These are phyloP conservation scores for Linnemannia elongata DNA, from an alignment of 192 early-diverging fungal species.

Conservation along the genomic window DNA sequence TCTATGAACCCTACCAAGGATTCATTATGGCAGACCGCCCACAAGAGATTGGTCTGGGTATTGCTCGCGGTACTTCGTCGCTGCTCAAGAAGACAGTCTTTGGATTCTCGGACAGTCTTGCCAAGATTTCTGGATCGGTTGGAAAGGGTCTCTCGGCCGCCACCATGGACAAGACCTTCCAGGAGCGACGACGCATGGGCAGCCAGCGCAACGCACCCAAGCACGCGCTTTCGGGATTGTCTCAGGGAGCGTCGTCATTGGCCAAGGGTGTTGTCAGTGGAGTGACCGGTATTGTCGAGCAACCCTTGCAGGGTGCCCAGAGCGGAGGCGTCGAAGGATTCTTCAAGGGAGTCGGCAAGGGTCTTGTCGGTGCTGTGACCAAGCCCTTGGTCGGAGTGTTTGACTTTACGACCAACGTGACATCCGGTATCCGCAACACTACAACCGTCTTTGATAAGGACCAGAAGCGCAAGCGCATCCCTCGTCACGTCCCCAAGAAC, in stretches of 20 bases:
- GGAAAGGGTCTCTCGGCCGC: conserved; percentile 97
- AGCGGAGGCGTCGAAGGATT: conserved; percentile 94
- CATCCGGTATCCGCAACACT: conserved; percentile 91
- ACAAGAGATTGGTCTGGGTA: conserved; percentile 93
- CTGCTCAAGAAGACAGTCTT: conserved; percentile 95
- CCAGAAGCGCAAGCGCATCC: conserved; percentile 87
- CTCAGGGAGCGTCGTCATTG: conserved; percentile 88
- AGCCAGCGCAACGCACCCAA: conserved; percentile 89
- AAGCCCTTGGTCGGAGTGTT: conserved; percentile 97
- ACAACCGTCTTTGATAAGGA: conserved; percentile 89
- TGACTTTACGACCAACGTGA: conserved; percentile 94
- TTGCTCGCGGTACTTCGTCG: conserved; percentile 86
- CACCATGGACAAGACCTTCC: conserved; percentile 93
- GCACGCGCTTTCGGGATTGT: conserved; percentile 91
- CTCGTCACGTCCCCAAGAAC: conserved; percentile 87
- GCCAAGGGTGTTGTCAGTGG: conserved; percentile 89
- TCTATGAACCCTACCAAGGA: conserved; percentile 98
- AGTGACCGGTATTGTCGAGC: conserved; percentile 86
- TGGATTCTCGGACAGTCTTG: conserved; percentile 94
- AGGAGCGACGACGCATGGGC: conserved; percentile 84
- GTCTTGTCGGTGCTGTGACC: conserved; percentile 92
- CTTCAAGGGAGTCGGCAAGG: conserved; percentile 95
- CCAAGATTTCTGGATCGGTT: conserved; percentile 95
- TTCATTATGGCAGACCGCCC: conserved; percentile 95
- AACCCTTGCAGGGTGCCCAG: conserved; percentile 89